Conservation (phyloP, 192 early-diverging fungal species). For the Pecoramyces ruminantium region DNA sequence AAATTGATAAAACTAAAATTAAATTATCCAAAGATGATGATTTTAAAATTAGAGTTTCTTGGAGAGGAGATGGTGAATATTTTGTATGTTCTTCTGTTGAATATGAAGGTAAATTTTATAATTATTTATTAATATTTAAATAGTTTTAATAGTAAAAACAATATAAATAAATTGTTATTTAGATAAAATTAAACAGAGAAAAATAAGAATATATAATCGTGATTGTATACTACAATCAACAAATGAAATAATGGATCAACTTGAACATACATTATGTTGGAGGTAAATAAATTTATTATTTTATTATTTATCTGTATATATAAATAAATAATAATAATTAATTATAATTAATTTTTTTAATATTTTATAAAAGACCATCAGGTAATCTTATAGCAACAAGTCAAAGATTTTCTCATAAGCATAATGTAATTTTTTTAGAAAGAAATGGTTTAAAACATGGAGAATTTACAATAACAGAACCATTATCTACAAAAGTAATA, state of each 20-base stretch:
- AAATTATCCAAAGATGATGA: slow-evolving; percentile 50
- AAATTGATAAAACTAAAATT: slow-evolving; percentile 18
- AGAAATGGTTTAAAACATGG: slow-evolving; percentile 86
- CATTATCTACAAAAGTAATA: slow-evolving; percentile 14
- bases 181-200: slow-evolving; percentile 13
- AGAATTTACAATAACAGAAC: slow-evolving; percentile 64
- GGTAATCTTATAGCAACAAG: slow-evolving; percentile 70
- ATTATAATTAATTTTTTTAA: too few species aligned
- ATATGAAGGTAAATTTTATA: slow-evolving; percentile 5
- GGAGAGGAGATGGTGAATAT: slow-evolving; percentile 78
- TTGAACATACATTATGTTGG: slow-evolving; percentile 71
- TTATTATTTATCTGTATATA: too few species aligned
- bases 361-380: slow-evolving; percentile 52
- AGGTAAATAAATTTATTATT: slow-evolving; percentile 7
- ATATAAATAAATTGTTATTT: neutral
- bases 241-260: slow-evolving; percentile 53
- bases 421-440: slow-evolving; percentile 88
- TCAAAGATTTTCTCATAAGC: slow-evolving; percentile 55
- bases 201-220: slow-evolving; percentile 65
- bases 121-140: too few species aligned
- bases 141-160: too few species aligned
- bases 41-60: slow-evolving; percentile 50
- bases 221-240: slow-evolving; percentile 71
- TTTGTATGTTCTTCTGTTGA: slow-evolving; percentile 62
- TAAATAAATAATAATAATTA: too few species aligned